Evolutionary conservation across 495 filamentous ascomycete species (phyloP).

Genomic region (Pyrenula massariospora): DNA sequence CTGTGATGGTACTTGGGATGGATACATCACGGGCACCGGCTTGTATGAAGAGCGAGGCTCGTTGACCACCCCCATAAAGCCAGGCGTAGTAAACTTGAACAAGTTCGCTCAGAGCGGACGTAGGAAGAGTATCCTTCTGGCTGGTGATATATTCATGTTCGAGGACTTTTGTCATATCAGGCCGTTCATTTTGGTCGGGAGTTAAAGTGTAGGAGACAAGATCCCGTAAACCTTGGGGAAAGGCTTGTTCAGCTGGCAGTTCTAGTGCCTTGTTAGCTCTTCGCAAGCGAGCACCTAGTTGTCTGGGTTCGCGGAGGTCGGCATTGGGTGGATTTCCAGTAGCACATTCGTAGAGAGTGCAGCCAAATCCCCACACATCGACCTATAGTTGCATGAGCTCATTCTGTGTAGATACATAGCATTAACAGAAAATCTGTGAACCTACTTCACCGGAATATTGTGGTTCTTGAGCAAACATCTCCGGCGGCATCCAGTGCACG

Average conservation of each 20-base stretch:
- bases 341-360: slow-evolving; percentile 83
- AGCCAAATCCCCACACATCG: slow-evolving; percentile 93
- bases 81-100: slow-evolving; percentile 75
- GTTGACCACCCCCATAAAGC: slow-evolving; percentile 73
- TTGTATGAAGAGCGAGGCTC: slow-evolving; percentile 69
- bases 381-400: slow-evolving; percentile 33
- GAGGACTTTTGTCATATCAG: slow-evolving; percentile 43
- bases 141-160: slow-evolving; percentile 35
- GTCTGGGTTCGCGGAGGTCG: slow-evolving; percentile 30
- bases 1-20: slow-evolving; percentile 21
- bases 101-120: slow-evolving; percentile 53
- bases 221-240: slow-evolving; percentile 44
- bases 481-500: slow-evolving; percentile 94
- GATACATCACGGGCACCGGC: slow-evolving; percentile 61
- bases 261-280: slow-evolving; percentile 55
- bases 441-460: slow-evolving; percentile 48
- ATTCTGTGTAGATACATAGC: background rate
- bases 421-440: background rate
- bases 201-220: slow-evolving; percentile 74
- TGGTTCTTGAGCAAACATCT: slow-evolving; percentile 48
- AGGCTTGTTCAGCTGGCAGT: slow-evolving; percentile 61
- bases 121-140: slow-evolving; percentile 58
- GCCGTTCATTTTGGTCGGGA: slow-evolving; percentile 60
- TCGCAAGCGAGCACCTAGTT: slow-evolving; percentile 53
- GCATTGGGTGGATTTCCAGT: slow-evolving; percentile 71